phyloP scores from a whole-genome alignment of 2,329 filamentous ascomycete species.

The Paraphaeosphaeria minitans region DNA sequence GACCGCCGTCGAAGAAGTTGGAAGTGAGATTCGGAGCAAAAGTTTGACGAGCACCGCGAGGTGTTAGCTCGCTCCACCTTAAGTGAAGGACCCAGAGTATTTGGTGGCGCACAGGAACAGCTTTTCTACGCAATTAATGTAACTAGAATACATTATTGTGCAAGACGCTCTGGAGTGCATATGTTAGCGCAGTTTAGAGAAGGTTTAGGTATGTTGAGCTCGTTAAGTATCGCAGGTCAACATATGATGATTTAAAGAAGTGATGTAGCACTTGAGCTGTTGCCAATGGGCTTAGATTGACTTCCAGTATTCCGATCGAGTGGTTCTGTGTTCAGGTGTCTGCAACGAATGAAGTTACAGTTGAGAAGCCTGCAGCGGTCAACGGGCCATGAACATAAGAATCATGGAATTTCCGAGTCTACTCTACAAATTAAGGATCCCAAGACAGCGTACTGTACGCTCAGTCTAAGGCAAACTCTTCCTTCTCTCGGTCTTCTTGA shows the following conservation, averaged over 20 bases:
- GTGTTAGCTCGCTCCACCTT: not conserved
- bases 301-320: too few species aligned
- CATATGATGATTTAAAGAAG: not conserved
- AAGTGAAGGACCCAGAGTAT: not conserved
- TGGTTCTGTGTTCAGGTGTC: too few species aligned
- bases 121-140: too few species aligned
- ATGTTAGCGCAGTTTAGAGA: not conserved
- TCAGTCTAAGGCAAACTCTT: not conserved
- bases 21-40: not conserved
- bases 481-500: constrained; percentile 29
- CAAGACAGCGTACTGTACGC: too few species aligned
- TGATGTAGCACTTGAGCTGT: too few species aligned
- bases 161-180: not conserved
- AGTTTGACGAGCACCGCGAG: not conserved
- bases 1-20: not conserved
- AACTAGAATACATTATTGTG: not conserved
- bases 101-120: too few species aligned
- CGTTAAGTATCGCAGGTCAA: not conserved
- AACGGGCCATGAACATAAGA: too few species aligned
- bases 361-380: too few species aligned
- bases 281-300: too few species aligned
- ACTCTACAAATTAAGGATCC: too few species aligned
- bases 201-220: not conserved
- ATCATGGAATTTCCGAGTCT: too few species aligned
- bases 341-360: too few species aligned